These are phyloP conservation scores for Hirschfeldia incana DNA, from an alignment of 345 rosid genomes.

Conservation along the genomic window DNA sequence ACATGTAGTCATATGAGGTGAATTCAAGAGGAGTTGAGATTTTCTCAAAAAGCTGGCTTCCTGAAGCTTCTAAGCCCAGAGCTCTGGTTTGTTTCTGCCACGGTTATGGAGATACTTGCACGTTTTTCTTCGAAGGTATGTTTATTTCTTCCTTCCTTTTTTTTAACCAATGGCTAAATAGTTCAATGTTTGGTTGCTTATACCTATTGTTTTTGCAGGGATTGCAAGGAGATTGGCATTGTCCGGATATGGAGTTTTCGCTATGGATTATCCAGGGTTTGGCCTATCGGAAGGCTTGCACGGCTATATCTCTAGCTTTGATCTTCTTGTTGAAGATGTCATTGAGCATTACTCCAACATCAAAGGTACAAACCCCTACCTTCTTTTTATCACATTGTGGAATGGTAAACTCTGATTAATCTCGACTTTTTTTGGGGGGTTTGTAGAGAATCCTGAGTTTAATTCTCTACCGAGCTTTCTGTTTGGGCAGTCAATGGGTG, in stretches of 20 bases:
- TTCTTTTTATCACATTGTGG: background rate
- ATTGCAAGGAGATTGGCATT: slow-evolving; percentile 84
- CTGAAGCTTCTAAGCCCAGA: slow-evolving; percentile 55
- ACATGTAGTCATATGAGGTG: slow-evolving; percentile 67
- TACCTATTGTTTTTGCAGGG: slow-evolving; percentile 47
- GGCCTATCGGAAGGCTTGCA: slow-evolving; percentile 97
- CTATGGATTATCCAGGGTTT: slow-evolving; percentile 96
- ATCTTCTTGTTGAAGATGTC: slow-evolving; percentile 75
- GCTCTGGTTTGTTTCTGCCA: slow-evolving; percentile 87
- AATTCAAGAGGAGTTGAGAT: slow-evolving; percentile 89
- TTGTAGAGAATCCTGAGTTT: slow-evolving; percentile 61
- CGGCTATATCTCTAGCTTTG: slow-evolving; percentile 77
- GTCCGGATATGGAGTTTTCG: slow-evolving; percentile 82
- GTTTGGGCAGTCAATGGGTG: slow-evolving; percentile 95
- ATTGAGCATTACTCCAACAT: slow-evolving; percentile 75
- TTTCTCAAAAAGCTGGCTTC: slow-evolving; percentile 89
- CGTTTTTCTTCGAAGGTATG: slow-evolving; percentile 93
- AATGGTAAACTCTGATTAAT: background rate
- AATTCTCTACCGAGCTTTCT: slow-evolving; percentile 69
- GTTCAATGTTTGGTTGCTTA: slow-evolving; percentile 6
- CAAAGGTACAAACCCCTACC: slow-evolving; percentile 53
- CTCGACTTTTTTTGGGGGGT: background rate
- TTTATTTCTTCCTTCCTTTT: background rate
- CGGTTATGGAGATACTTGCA: slow-evolving; percentile 98
- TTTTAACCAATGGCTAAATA: background rate